Conservation (phyloP, 345 rosid genomes). For the Dimocarpus longan region DNA sequence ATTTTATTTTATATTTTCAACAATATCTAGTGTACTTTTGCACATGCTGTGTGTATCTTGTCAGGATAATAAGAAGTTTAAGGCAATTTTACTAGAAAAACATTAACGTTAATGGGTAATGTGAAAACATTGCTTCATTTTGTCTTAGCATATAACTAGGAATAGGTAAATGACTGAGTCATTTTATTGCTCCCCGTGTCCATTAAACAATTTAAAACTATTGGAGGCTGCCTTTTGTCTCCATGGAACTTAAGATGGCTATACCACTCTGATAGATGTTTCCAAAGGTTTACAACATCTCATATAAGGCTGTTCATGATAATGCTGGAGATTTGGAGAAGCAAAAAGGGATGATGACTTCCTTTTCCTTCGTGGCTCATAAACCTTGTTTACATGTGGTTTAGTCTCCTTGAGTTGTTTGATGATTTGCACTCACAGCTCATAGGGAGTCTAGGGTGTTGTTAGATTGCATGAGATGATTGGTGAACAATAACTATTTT, state of each 20-base stretch:
- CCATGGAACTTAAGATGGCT: not conserved
- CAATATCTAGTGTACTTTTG: not conserved
- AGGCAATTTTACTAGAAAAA: not conserved
- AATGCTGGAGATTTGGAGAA: not conserved
- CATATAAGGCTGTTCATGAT: not conserved
- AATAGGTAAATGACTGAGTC: not conserved
- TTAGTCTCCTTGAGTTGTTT: not conserved
- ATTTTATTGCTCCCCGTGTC: not conserved
- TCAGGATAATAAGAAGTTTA: not conserved
- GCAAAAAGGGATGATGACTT: not conserved
- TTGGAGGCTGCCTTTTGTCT: not conserved
- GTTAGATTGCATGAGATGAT: constrained; percentile 6
- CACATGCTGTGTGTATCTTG: not conserved
- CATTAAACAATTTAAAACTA: not conserved
- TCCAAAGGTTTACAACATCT: not conserved
- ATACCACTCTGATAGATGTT: not conserved
- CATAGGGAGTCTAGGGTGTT: not conserved
- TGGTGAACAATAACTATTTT: not conserved
- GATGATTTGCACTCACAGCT: not conserved
- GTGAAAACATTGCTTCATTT: not conserved
- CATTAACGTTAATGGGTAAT: not conserved
- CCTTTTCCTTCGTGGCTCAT: not conserved
- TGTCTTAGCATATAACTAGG: not conserved
- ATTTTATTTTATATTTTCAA: not conserved
- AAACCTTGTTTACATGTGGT: not conserved